Evolutionary conservation across 352 stramenopile genomes (phyloP).

Genomic region (Globisporangium cederbergense): DNA sequence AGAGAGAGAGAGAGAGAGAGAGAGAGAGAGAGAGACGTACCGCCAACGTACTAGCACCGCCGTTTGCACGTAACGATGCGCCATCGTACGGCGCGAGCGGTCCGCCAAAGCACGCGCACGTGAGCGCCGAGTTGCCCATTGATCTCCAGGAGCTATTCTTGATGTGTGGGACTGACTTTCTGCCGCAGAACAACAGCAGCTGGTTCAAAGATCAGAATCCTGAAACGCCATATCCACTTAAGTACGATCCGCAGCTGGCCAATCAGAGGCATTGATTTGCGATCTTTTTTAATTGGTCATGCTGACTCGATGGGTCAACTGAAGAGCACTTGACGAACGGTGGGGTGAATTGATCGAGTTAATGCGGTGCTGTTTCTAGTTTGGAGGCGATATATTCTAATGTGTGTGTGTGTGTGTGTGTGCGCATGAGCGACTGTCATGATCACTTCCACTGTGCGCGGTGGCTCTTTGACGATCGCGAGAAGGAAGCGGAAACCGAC

Average conservation of each 20-base stretch:
- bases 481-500: conserved; percentile 15
- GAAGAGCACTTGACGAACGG: neutral
- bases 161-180: neutral
- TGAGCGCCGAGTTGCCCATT: conserved; percentile 26
- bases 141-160: neutral
- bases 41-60: neutral
- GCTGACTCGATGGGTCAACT: conserved; percentile 6
- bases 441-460: conserved; percentile 52
- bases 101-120: conserved; percentile 17
- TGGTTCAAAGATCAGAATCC: conserved; percentile 7
- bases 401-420: neutral
- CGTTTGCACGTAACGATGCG: neutral
- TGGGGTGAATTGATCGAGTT: neutral
- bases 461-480: conserved; percentile 20
- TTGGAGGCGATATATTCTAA: neutral
- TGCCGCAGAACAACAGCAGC: neutral
- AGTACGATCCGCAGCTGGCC: neutral
- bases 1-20: too few species aligned
- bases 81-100: neutral
- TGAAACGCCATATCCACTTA: conserved; percentile 5
- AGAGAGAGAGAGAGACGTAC: neutral
- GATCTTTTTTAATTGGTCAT: conserved; percentile 12
- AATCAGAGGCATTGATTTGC: conserved; percentile 3
- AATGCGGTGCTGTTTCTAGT: neutral
- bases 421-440: neutral